Conservation (phyloP, 768 basidiomycete species). For the Suillus discolor region DNA sequence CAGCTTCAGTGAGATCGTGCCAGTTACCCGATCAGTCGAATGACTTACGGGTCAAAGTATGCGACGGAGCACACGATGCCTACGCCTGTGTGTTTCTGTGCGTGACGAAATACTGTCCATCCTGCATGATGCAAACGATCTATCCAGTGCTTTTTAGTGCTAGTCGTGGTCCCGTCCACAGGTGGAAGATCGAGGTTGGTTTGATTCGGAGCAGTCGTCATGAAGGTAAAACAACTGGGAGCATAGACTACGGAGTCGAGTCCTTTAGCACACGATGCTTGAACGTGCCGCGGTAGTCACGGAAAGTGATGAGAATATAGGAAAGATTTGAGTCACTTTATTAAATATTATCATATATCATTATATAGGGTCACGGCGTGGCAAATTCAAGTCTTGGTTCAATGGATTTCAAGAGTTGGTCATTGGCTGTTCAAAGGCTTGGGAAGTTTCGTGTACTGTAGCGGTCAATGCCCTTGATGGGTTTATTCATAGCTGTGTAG, state of each 20-base stretch:
- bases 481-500: neutral
- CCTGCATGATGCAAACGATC: constrained; percentile 24
- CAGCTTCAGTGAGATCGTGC: neutral
- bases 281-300: neutral
- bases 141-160: constrained; percentile 21
- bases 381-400: neutral
- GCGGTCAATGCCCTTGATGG: neutral
- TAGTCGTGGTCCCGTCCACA: neutral
- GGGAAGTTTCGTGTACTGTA: neutral
- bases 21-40: neutral
- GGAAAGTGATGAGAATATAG: neutral
- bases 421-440: neutral
- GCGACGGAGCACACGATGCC: constrained; percentile 89
- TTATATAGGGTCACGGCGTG: neutral
- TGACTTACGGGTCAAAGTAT: constrained; percentile 83
- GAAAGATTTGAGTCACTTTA: neutral
- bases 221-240: neutral
- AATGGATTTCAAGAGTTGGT: neutral
- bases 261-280: neutral
- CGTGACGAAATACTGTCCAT: constrained; percentile 47
- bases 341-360: too few relatives aligned
- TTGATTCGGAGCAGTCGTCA: neutral
- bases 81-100: constrained; percentile 70
- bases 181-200: neutral
- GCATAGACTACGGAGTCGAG: neutral